Conservation (phyloP, 352 stramenopile species). For the Phytophthora europaea region DNA sequence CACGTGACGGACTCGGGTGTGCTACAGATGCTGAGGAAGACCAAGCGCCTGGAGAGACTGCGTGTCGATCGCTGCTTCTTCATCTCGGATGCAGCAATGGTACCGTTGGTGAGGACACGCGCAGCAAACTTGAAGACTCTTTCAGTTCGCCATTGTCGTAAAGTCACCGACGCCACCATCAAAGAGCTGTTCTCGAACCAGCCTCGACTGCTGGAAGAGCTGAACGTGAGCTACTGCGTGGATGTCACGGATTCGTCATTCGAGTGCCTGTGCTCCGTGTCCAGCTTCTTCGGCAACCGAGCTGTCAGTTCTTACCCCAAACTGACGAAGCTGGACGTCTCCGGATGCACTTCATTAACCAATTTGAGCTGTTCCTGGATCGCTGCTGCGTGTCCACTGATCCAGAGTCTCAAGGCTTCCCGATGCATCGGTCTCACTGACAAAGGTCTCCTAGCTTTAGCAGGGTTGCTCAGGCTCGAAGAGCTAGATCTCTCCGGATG, state of each 20-base stretch:
- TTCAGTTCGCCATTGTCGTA: slow-evolving; percentile 50
- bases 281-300: slow-evolving; percentile 64
- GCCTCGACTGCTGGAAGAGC: slow-evolving; percentile 58
- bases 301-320: slow-evolving; percentile 53
- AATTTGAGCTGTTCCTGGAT: slow-evolving; percentile 72
- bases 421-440: slow-evolving; percentile 60
- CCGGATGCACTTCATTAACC: slow-evolving; percentile 57
- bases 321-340: slow-evolving; percentile 65
- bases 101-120: slow-evolving; percentile 47
- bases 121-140: slow-evolving; percentile 47
- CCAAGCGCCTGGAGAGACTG: slow-evolving; percentile 43
- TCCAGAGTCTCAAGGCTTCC: slow-evolving; percentile 55
- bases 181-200: slow-evolving; percentile 60
- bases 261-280: slow-evolving; percentile 64
- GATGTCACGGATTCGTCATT: slow-evolving; percentile 63
- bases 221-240: slow-evolving; percentile 66
- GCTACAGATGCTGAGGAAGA: slow-evolving; percentile 50
- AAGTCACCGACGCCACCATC: slow-evolving; percentile 52
- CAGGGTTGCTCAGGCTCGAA: slow-evolving; percentile 58
- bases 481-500: slow-evolving; percentile 69
- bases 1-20: slow-evolving; percentile 70
- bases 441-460: slow-evolving; percentile 64
- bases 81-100: slow-evolving; percentile 53
- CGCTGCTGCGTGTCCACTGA: slow-evolving; percentile 64
- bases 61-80: slow-evolving; percentile 57